These are phyloP conservation scores for Epichloe sp. DNA, from an alignment of 2,329 filamentous ascomycete genomes.

Conservation along the genomic window DNA sequence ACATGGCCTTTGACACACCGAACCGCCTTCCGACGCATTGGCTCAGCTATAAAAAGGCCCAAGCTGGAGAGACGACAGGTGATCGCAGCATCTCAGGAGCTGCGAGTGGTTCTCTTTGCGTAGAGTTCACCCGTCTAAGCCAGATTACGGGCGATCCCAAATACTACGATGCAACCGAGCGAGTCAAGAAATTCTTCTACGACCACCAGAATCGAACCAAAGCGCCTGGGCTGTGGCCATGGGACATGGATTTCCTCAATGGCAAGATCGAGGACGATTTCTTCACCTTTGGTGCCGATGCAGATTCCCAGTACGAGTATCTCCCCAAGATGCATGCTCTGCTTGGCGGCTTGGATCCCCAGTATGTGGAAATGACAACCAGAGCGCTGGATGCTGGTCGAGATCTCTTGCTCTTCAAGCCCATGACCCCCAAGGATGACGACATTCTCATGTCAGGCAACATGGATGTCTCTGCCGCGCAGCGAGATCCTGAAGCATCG, in stretches of 20 bases:
- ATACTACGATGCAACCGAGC: conserved; percentile 63
- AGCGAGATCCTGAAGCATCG: conserved; percentile 19
- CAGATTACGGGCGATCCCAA: conserved; percentile 60
- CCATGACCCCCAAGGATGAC: conserved; percentile 45
- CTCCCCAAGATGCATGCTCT: conserved; percentile 46
- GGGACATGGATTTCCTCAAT: conserved; percentile 46
- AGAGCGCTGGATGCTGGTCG: conserved; percentile 47
- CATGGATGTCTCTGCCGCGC: conserved; percentile 15
- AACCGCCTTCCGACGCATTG: conserved; percentile 36
- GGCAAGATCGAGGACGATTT: conserved; percentile 27
- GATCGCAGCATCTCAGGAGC: conserved; percentile 27
- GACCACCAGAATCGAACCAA: conserved; percentile 51
- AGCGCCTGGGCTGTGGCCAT: conserved; percentile 62
- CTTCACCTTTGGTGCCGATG: conserved; percentile 32
- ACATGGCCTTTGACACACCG: conserved; percentile 40
- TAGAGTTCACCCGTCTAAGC: conserved; percentile 64
- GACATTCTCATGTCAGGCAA: conserved; percentile 48
- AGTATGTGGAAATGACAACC: conserved; percentile 54
- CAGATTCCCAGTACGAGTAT: conserved; percentile 45
- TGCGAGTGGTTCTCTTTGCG: conserved; percentile 49
- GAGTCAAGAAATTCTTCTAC: conserved; percentile 57
- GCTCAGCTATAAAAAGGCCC: conserved; percentile 30
- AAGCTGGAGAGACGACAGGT: conserved; percentile 22
- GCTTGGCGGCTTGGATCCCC: conserved; percentile 49
- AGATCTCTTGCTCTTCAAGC: conserved; percentile 53